Evolutionary conservation across 2,329 filamentous ascomycete genomes (phyloP).

Genomic region (Verticillium longisporum): DNA sequence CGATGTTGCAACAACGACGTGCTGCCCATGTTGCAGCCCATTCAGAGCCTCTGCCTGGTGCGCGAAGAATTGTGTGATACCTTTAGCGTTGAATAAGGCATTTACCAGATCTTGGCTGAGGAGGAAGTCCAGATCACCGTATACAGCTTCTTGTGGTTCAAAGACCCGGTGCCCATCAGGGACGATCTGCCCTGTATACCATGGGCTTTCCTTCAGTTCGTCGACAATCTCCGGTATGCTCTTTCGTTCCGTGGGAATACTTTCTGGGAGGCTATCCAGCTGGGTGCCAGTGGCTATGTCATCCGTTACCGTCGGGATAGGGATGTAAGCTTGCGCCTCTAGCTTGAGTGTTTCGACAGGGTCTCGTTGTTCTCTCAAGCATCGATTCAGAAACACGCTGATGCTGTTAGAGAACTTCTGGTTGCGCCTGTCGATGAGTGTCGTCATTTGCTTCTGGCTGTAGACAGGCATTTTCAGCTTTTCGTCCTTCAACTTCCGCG

Average conservation of each 20-base stretch:
- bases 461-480: conserved; percentile 87
- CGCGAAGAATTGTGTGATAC: conserved; percentile 78
- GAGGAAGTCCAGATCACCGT: conserved; percentile 76
- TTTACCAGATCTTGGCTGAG: conserved; percentile 93
- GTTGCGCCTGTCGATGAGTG: conserved; percentile 84
- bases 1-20: conserved; percentile 90
- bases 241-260: conserved; percentile 74
- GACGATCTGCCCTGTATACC: conserved; percentile 91
- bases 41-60: conserved; percentile 96
- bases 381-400: conserved; percentile 69
- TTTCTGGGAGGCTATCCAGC: conserved; percentile 49
- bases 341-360: conserved; percentile 58
- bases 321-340: conserved; percentile 54
- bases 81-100: conserved; percentile 84
- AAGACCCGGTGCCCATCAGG: conserved; percentile 89
- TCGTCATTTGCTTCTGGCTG: conserved; percentile 86
- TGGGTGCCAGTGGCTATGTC: conserved; percentile 21
- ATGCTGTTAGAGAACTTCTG: conserved; percentile 73
- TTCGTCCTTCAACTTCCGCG: conserved; percentile 65
- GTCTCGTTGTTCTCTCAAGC: conserved; percentile 57
- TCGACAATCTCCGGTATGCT: conserved; percentile 76
- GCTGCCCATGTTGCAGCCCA: conserved; percentile 68
- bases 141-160: conserved; percentile 73
- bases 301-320: conserved; percentile 43
- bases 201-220: conserved; percentile 73